Evolutionary conservation across 1,284 basidiomycete species (phyloP), one percentile per base, ranked within the genome.

Genomic region (Coniferiporia sulphurascens): DNA sequence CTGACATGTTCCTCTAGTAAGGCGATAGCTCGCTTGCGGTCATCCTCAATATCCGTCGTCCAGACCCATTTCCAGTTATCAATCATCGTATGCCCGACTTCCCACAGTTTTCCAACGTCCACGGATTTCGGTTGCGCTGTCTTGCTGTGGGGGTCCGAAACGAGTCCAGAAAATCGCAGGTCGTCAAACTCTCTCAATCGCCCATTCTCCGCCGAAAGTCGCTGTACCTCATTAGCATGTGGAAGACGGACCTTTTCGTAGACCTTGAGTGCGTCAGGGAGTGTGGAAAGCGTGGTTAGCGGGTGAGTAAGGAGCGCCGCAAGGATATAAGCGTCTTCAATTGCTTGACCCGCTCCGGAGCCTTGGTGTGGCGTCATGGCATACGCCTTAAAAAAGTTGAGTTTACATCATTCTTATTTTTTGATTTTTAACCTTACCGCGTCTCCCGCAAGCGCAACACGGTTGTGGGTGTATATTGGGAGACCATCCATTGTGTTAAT

Each of bases 201-300:
- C 44, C 71, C 69, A 50, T 69, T 69, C 3, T 64, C 45, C 9
- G 66, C 62, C 9, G 71, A 72, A 13, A 66, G 59, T 44, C 65
- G 63, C 17, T 67, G 68, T n/a, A 72, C 68, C 52, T 71, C 68
- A 52, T 64, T 65, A 1, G 68, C 70, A 8, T 72, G 65, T 5
- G 75, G 74, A 2, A 73, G 68, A 1, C 74, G 73, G 19, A 75
- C 64, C 5, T 62, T 48, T 62, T 77, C 73, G 60, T 75, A 76
- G 4, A 74, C 68, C 10, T 65, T 44, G 27, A 76, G 66, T 3
- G 68, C 73, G 4, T 51, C 49, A 10, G 65, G 48, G 3, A 74
- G 60, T n/a, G 60, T 54, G 6, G 27, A 7, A 13, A 46, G 44
- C 1, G 65, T 70, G 8, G 70, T 69, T 7, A 63, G 27, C 0